phyloP scores from a whole-genome alignment of 306 rosid species.

The Trifolium repens region DNA sequence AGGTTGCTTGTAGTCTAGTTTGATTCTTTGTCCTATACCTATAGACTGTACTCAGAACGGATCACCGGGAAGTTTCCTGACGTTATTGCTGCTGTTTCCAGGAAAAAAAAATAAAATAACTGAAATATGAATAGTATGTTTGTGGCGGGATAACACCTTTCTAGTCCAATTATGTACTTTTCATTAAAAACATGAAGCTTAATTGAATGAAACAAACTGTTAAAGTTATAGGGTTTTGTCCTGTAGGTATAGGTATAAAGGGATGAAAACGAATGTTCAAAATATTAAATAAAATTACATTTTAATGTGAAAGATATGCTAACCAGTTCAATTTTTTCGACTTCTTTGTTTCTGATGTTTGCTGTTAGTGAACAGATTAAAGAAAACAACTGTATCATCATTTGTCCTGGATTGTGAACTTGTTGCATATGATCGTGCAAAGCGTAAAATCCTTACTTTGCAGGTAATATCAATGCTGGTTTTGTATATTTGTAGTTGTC shows the following conservation, averaged over 20 bases:
- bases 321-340: not conserved
- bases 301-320: not conserved
- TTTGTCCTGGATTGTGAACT: conserved; percentile 86
- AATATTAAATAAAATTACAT: not conserved
- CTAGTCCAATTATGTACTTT: conserved; percentile 6
- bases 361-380: conserved; percentile 61
- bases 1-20: too few species aligned
- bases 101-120: conserved; percentile 45
- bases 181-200: conserved; percentile 15
- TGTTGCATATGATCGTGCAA: conserved; percentile 79
- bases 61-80: conserved; percentile 92
- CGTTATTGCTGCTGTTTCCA: conserved; percentile 68
- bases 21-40: too few species aligned
- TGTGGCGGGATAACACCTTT: conserved; percentile 7
- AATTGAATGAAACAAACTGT: not conserved
- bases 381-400: conserved; percentile 70
- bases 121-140: not conserved
- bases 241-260: not conserved
- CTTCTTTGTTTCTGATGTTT: conserved; percentile 41
- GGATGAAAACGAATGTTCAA: not conserved
- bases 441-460: conserved; percentile 69
- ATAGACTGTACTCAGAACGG: conserved; percentile 46
- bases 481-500: too few species aligned
- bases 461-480: conserved; percentile 52
- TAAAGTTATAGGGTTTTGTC: not conserved